Evolutionary conservation across 129 eudicot genomes (phyloP).

Genomic region (Lactuca saligna): DNA sequence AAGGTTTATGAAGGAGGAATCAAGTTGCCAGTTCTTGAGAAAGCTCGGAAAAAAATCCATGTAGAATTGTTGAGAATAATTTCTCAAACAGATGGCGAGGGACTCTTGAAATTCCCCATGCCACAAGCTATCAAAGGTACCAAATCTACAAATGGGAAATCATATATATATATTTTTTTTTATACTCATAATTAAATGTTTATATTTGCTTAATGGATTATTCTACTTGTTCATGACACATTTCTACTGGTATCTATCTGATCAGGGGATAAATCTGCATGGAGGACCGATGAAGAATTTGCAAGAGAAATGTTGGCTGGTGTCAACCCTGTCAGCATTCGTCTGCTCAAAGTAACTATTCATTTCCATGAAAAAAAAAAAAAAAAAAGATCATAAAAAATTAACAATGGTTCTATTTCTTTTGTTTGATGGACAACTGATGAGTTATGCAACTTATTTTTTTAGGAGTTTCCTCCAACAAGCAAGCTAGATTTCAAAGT

Average conservation of each 20-base stretch:
- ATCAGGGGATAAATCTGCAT: constrained; percentile 61
- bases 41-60: constrained; percentile 26
- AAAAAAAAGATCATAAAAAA: too few relatives aligned
- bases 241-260: background rate
- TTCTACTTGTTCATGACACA: background rate
- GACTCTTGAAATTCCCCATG: constrained; percentile 42
- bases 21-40: constrained; percentile 32
- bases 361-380: background rate
- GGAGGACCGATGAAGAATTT: constrained; percentile 50
- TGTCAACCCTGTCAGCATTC: constrained; percentile 21
- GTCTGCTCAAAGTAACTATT: constrained; percentile 20
- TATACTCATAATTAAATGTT: background rate
- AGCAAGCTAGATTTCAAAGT: constrained; percentile 45
- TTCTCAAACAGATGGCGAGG: constrained; percentile 45
- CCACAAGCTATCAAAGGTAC: constrained; percentile 57
- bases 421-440: background rate
- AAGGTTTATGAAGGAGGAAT: constrained; percentile 50
- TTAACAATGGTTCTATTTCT: background rate
- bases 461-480: constrained; percentile 63
- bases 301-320: constrained; percentile 27
- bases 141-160: background rate
- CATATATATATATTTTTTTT: background rate
- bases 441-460: constrained; percentile 1
- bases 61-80: constrained; percentile 41
- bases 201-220: background rate